Percentiles rank a stretch among this genome's conserved stretches.
phyloP scores from a whole-genome alignment of 345 rosid genomes.

The Eucalyptus curtisii region DNA sequence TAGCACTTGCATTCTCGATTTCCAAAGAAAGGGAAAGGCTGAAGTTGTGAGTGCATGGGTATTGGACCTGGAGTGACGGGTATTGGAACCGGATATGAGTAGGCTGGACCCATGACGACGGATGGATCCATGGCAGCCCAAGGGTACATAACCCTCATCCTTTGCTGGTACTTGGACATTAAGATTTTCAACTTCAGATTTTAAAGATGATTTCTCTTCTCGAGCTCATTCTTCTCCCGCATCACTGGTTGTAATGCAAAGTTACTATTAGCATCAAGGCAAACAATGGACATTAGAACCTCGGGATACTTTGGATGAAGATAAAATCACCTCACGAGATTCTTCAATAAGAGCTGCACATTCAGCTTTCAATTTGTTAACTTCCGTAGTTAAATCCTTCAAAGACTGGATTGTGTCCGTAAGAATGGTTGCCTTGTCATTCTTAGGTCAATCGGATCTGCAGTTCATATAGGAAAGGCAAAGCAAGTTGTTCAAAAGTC shows the following conservation, averaged over 20 bases:
- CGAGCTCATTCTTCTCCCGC: constrained; percentile 69
- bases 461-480: not conserved
- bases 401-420: constrained; percentile 45
- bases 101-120: constrained; percentile 34
- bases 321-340: constrained; percentile 46
- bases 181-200: constrained; percentile 54
- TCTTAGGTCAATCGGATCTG: constrained; percentile 73
- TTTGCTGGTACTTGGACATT: constrained; percentile 59
- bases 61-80: constrained; percentile 34
- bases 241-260: constrained; percentile 27
- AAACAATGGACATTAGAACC: not conserved
- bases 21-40: constrained; percentile 36
- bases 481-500: not conserved
- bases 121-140: constrained; percentile 47
- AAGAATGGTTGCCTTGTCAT: constrained; percentile 60
- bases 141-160: constrained; percentile 40
- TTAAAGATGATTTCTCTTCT: constrained; percentile 58
- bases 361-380: constrained; percentile 40
- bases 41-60: constrained; percentile 36
- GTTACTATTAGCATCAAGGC: not conserved
- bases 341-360: constrained; percentile 50
- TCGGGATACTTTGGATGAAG: not conserved
- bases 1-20: constrained; percentile 24
- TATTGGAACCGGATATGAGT: constrained; percentile 39
- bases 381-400: constrained; percentile 53